These are phyloP conservation scores for Apiosordaria backusii DNA, from an alignment of 495 filamentous ascomycete genomes.

Conservation along the genomic window DNA sequence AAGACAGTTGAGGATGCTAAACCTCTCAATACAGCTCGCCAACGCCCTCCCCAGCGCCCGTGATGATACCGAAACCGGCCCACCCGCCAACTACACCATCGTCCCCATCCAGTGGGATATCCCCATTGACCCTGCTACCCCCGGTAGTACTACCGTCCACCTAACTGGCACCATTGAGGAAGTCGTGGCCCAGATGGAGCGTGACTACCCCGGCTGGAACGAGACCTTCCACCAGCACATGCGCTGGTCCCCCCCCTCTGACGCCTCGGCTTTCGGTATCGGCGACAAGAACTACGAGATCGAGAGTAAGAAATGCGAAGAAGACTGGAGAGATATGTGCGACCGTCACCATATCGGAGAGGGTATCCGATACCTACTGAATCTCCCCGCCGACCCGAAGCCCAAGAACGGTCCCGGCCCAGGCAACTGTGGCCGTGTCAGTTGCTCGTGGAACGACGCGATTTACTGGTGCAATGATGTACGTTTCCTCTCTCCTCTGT, in stretches of 20 bases:
- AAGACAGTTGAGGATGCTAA: too few species aligned
- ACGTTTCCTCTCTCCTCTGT: background rate
- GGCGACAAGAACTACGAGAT: too few species aligned
- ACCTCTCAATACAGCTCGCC: background rate
- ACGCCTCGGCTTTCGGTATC: background rate
- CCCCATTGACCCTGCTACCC: background rate
- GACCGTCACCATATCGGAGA: constrained; percentile 10
- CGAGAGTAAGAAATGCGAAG: too few species aligned
- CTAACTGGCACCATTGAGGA: constrained; percentile 9
- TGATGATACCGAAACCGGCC: background rate
- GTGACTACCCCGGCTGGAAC: background rate
- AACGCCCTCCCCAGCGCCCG: background rate
- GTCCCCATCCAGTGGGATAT: background rate
- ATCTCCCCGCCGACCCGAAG: constrained; percentile 7
- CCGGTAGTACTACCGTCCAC: background rate
- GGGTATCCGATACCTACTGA: constrained; percentile 27
- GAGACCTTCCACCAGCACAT: background rate
- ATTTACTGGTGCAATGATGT: constrained; percentile 36
- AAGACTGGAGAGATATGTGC: background rate
- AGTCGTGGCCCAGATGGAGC: background rate
- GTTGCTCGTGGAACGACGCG: constrained; percentile 23
- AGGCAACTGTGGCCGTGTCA: constrained; percentile 24
- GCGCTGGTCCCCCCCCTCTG: background rate
- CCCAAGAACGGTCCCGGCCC: constrained; percentile 22
- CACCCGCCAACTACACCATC: background rate